Conservation (phyloP, 108 stramenopile species). For the Bacterosira constricta region DNA sequence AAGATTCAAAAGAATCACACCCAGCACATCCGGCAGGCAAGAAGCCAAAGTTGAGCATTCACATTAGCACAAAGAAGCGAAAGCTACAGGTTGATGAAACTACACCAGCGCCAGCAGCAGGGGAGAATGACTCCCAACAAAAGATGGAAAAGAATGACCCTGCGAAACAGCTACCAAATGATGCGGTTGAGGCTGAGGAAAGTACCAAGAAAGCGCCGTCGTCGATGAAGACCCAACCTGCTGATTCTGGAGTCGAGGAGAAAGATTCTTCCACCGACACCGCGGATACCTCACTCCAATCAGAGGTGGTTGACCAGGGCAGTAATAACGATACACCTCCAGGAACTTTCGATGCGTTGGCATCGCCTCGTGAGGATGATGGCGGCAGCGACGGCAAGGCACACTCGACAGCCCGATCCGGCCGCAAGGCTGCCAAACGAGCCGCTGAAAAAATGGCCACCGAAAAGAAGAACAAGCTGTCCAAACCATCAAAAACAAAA, state of each 20-base stretch:
- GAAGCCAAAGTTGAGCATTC: slow-evolving; percentile 51
- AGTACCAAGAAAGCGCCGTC: neutral
- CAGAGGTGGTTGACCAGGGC: neutral
- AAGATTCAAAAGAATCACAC: neutral
- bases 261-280: neutral
- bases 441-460: slow-evolving; percentile 66
- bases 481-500: no score
- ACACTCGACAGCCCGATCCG: slow-evolving; percentile 46
- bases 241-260: slow-evolving; percentile 20
- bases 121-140: slow-evolving; percentile 19
- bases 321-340: neutral
- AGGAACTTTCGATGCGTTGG: neutral
- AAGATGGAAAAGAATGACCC: slow-evolving; percentile 12
- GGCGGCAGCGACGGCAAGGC: slow-evolving; percentile 10
- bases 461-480: slow-evolving; percentile 31
- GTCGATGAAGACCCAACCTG: neutral
- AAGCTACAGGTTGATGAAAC: neutral
- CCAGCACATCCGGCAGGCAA: neutral
- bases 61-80: slow-evolving; percentile 40
- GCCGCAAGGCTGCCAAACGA: slow-evolving; percentile 68
- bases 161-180: neutral
- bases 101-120: neutral
- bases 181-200: slow-evolving; percentile 6
- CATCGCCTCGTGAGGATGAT: slow-evolving; percentile 1
- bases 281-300: neutral